Evolutionary conservation across 441 rosid genomes (phyloP).

Genomic region (Aleurites moluccanus): DNA sequence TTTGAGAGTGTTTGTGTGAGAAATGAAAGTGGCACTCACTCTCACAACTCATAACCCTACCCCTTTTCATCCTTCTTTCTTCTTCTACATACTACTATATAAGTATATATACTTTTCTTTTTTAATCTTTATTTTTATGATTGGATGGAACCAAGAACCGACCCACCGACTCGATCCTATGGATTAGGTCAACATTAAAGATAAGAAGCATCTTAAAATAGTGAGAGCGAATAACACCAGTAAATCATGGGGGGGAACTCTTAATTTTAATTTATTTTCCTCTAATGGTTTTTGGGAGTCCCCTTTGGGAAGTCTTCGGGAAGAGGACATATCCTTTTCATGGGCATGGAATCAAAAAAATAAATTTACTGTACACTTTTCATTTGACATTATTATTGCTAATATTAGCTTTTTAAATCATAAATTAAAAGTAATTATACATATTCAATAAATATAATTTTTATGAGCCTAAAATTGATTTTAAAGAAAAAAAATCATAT

Average conservation of each 20-base stretch:
- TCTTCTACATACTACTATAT: not conserved
- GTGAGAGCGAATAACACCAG: slow-evolving; percentile 6
- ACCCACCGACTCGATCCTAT: slow-evolving; percentile 19
- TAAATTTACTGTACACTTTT: not conserved
- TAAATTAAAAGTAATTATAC: too few species aligned
- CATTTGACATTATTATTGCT: not conserved
- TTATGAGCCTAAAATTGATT: too few species aligned
- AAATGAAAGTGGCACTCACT: slow-evolving; percentile 27
- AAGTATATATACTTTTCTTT: not conserved
- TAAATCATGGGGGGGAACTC: not conserved
- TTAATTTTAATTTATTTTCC: not conserved
- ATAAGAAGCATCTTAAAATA: slow-evolving; percentile 21
- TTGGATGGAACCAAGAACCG: slow-evolving; percentile 21
- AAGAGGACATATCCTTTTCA: slow-evolving; percentile 13
- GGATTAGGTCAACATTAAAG: slow-evolving; percentile 23
- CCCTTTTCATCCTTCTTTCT: not conserved
- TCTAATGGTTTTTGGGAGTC: not conserved
- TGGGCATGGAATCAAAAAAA: not conserved
- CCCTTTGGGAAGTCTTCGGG: not conserved
- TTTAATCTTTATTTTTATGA: not conserved
- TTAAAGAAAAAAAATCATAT: too few species aligned
- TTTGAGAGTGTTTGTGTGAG: not conserved
- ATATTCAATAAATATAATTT: too few species aligned
- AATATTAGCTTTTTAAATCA: too few species aligned
- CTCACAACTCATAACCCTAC: slow-evolving; percentile 14